Base-by-base conservation (phyloP, 2,329 filamentous ascomycete genomes). In the Beauveria sp. region DNA sequence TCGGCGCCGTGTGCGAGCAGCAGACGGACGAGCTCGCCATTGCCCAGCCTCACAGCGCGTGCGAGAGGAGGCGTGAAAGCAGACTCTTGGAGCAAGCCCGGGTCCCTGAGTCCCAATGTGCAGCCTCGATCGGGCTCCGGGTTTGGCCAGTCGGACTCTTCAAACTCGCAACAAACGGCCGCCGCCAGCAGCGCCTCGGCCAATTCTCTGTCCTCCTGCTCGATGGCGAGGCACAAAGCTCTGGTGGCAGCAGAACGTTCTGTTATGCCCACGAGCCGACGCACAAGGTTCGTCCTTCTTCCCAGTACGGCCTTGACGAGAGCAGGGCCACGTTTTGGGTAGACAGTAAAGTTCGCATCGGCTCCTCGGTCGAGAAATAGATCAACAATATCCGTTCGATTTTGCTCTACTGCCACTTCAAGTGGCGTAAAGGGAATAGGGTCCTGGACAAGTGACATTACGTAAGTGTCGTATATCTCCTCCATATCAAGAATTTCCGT, bases 1-100 rank as follows among this genome's bases (percentile, higher is more conserved):
- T 58, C 43, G 10, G 55, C 55, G 18, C 55, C 45, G 45, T 59
- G 46, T 14, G 45, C 43, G n/a, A 59, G 55, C n/a, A 59, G 55
- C 55, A 50, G 20, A 22, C 45, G 45, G 18, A 58, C 55, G 8
- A 58, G 22, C 4, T 50, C 45, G 14, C 26, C 3, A 16, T 50
- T 58, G 3, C 55, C 55, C 20, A 58, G 43, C 26, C 55, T 48
- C 28, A 50, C 45, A 12, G 45, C 55, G 16, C 55, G 28, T 18
- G 45, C 55, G 45, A 58, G 55, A 50, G 55, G 55, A 18, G 55
- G 45, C n/a, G 55, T 58, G 10, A 48, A 50, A n/a, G 34, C 8
- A 34, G 53, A n/a, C 16, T 42, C 55, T 14, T 12, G 2, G 28
- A 31, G 28, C 28, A 31, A 3, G 28, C 28, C 28, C 2, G 28